Percentiles rank a stretch among this genome's conserved stretches.
Evolutionary conservation across 306 rosid species (phyloP).

Genomic region (Acacia melanoxylon): DNA sequence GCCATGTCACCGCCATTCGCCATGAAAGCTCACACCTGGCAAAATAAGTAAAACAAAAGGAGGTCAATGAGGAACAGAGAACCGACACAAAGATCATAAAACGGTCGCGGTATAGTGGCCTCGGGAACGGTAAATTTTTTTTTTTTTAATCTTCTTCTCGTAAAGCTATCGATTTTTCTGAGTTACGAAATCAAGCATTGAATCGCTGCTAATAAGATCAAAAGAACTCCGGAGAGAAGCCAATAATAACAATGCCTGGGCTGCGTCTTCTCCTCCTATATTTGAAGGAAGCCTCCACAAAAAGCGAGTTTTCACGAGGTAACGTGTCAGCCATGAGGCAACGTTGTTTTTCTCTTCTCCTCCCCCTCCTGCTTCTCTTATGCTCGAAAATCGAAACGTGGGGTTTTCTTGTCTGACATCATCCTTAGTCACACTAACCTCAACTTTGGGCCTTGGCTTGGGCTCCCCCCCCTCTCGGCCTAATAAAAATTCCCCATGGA

Average conservation of each 20-base stretch:
- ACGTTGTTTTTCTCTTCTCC: background rate
- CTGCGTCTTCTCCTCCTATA: constrained; percentile 49
- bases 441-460: background rate
- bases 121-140: background rate
- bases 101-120: background rate
- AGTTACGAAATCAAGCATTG: background rate
- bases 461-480: no score
- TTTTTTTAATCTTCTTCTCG: background rate
- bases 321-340: background rate
- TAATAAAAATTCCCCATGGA: no score
- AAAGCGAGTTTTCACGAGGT: constrained; percentile 19
- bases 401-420: background rate
- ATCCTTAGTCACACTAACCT: background rate
- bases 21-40: constrained; percentile 34
- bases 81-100: background rate
- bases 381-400: background rate
- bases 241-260: background rate
- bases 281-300: constrained; percentile 31
- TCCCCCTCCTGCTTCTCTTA: no score
- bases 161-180: background rate
- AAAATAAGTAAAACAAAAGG: background rate
- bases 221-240: constrained; percentile 39
- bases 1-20: constrained; percentile 26
- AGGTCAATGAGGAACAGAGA: background rate
- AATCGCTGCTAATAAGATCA: constrained; percentile 31